phyloP scores from a whole-genome alignment of 768 basidiomycete species.

The Chlorophyllum brunneum region DNA sequence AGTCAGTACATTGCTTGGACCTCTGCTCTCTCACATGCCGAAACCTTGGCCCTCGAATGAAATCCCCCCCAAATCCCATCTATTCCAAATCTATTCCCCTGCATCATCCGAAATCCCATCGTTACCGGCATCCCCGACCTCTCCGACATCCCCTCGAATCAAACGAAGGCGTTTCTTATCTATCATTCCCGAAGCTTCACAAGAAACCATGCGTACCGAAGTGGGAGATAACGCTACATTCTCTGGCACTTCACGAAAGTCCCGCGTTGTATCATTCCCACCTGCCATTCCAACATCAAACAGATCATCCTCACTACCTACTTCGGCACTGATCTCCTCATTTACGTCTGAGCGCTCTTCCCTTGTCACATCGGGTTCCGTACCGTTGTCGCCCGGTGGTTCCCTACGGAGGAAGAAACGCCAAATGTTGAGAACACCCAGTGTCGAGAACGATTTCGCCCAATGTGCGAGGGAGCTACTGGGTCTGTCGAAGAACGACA shows the following conservation, averaged over 20 bases:
- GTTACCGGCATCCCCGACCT: conserved; percentile 2
- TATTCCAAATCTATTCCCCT: conserved; percentile 18
- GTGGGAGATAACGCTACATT: neutral
- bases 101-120: conserved; percentile 16
- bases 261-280: conserved; percentile 10
- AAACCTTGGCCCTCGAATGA: conserved; percentile 15
- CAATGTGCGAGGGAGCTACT: conserved; percentile 17
- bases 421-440: conserved; percentile 32
- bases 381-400: conserved; percentile 4
- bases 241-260: conserved; percentile 6
- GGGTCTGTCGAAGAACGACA: conserved; percentile 12
- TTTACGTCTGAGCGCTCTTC: neutral
- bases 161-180: conserved; percentile 16
- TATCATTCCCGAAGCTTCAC: conserved; percentile 23
- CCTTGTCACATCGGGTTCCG: neutral
- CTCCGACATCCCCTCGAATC: conserved; percentile 19
- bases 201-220: conserved; percentile 18
- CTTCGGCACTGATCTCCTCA: neutral
- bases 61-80: conserved; percentile 16
- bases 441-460: conserved; percentile 32
- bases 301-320: neutral
- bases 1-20: neutral
- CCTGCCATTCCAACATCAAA: conserved; percentile 3
- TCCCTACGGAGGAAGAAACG: conserved; percentile 28
- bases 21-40: conserved; percentile 7